A percentile compares a stretch with the other conserved stretches of the same genome.
Evolutionary conservation across 208 protist genomes (phyloP).

Genomic region (Wallacemonas sp.): DNA sequence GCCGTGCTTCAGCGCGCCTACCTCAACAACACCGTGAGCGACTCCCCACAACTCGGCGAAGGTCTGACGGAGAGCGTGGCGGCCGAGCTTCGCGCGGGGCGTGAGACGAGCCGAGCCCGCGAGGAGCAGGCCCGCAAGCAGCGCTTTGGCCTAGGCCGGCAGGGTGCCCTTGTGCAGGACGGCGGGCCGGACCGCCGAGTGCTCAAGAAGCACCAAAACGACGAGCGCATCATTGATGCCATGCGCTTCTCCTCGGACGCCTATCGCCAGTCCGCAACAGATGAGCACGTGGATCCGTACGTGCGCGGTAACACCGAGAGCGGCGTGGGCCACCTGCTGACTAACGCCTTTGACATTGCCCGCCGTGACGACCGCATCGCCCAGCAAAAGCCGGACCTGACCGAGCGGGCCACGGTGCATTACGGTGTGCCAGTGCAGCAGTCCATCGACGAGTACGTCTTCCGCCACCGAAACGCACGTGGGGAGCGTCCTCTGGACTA

Average conservation of each 20-base stretch:
- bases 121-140: conserved; percentile 52
- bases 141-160: conserved; percentile 84
- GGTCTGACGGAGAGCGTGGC: conserved; percentile 64
- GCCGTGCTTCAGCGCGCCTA: conserved; percentile 40
- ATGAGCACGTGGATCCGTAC: conserved; percentile 84
- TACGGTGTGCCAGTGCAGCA: conserved; percentile 78
- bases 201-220: conserved; percentile 73
- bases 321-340: conserved; percentile 80
- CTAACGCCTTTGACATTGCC: conserved; percentile 80
- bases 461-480: conserved; percentile 78
- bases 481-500: conserved; percentile 86
- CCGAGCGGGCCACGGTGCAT: conserved; percentile 71
- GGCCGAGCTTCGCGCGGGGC: conserved; percentile 24
- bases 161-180: conserved; percentile 85
- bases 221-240: conserved; percentile 84
- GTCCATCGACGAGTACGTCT: conserved; percentile 81
- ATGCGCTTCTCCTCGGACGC: conserved; percentile 58
- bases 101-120: conserved; percentile 12
- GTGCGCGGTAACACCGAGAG: conserved; percentile 44
- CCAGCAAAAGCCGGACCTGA: conserved; percentile 71
- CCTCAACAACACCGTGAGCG: conserved; percentile 66
- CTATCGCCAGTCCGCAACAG: conserved; percentile 60
- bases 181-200: conserved; percentile 75
- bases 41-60: conserved; percentile 68
- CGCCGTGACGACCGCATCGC: conserved; percentile 70